Conservation (phyloP, 768 basidiomycete species). For the Cystobasidiopsis lactophilus region DNA sequence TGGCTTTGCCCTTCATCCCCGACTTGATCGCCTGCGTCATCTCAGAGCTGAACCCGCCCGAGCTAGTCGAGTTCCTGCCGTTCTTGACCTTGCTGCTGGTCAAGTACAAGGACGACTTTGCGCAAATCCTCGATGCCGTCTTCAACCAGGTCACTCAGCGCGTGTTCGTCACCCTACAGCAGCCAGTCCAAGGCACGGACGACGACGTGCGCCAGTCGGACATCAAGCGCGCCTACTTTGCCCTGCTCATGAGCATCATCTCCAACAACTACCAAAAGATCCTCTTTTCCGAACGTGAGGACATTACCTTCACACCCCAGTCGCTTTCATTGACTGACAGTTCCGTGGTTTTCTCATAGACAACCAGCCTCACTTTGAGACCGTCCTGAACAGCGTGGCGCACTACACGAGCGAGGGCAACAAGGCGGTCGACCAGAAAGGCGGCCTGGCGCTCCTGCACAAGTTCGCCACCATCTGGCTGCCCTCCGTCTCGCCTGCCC, state of each 20-base stretch:
- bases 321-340: slow-evolving; percentile 22
- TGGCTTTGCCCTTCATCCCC: slow-evolving; percentile 67
- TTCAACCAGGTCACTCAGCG: slow-evolving; percentile 67
- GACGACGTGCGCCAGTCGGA: slow-evolving; percentile 54
- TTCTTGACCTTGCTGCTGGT: slow-evolving; percentile 81
- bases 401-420: slow-evolving; percentile 49
- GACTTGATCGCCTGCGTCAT: slow-evolving; percentile 75
- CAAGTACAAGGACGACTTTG: slow-evolving; percentile 73
- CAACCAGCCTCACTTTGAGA: slow-evolving; percentile 42
- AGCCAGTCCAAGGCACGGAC: slow-evolving; percentile 65
- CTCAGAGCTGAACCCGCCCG: slow-evolving; percentile 70
- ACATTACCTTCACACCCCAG: slow-evolving; percentile 6
- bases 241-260: slow-evolving; percentile 58
- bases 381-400: slow-evolving; percentile 51
- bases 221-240: slow-evolving; percentile 72
- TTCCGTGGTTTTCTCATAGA: slow-evolving; percentile 31
- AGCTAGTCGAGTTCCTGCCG: slow-evolving; percentile 83
- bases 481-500: slow-evolving; percentile 27
- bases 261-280: slow-evolving; percentile 56
- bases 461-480: slow-evolving; percentile 27
- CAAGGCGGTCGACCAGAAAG: slow-evolving; percentile 53
- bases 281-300: slow-evolving; percentile 66
- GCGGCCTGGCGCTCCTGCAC: slow-evolving; percentile 53
- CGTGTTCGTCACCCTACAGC: slow-evolving; percentile 53
- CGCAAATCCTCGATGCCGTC: slow-evolving; percentile 69